Evolutionary conservation across 108 stramenopile species (phyloP).

Genomic region (Skeletonema potamos): DNA sequence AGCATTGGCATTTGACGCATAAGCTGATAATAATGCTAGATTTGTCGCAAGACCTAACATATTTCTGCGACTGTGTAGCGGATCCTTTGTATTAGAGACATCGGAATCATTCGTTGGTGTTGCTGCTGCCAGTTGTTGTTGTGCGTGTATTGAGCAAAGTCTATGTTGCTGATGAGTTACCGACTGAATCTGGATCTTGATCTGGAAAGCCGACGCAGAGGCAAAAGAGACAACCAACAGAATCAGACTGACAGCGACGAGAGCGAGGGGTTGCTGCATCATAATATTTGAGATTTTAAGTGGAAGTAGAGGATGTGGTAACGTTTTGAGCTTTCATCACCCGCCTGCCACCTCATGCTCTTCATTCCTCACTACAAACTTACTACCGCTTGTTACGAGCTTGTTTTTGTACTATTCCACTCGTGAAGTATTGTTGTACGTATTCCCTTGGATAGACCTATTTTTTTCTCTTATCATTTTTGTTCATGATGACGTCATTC

Average conservation of each 20-base stretch:
- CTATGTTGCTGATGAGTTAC: background rate
- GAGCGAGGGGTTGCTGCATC: background rate
- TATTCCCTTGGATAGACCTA: too few relatives aligned
- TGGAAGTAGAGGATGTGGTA: too few relatives aligned
- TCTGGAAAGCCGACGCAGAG: background rate
- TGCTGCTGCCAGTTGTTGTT: background rate
- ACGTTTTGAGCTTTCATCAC: too few relatives aligned
- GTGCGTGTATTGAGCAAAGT: background rate
- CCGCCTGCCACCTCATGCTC: too few relatives aligned
- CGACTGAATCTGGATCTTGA: background rate
- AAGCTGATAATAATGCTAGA: background rate
- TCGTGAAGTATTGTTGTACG: too few relatives aligned
- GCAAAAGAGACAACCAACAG: background rate
- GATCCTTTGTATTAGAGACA: background rate
- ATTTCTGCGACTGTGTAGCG: background rate
- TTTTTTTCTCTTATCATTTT: too few relatives aligned
- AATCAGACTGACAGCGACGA: background rate
- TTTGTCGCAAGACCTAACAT: background rate
- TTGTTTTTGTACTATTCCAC: too few relatives aligned
- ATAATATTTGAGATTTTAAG: background rate
- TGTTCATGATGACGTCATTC: too few relatives aligned
- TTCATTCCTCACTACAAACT: too few relatives aligned
- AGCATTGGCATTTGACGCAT: constrained; percentile 14
- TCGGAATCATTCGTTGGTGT: background rate
- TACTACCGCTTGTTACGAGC: too few relatives aligned